These are phyloP conservation scores for Akanthomyces lecanii DNA, from an alignment of 2,329 filamentous ascomycete genomes.

Conservation along the genomic window DNA sequence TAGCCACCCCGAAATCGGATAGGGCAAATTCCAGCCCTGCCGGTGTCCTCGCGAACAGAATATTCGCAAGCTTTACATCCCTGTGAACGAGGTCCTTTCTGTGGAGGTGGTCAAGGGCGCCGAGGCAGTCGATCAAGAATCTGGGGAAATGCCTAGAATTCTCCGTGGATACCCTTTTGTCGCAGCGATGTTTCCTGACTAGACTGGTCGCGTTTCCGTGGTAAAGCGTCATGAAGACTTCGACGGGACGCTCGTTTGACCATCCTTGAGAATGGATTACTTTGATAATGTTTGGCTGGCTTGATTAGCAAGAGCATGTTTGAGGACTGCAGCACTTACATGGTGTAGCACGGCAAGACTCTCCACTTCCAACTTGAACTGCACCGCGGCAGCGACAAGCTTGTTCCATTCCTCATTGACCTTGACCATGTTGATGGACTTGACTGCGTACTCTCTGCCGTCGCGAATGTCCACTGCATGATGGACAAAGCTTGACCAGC, in stretches of 20 bases:
- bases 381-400: too few species aligned
- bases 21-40: neutral
- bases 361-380: neutral
- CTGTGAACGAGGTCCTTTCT: neutral
- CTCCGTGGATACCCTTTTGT: too few species aligned
- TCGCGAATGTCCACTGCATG: neutral
- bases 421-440: neutral
- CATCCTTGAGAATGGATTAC: neutral
- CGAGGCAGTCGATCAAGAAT: neutral
- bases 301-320: neutral
- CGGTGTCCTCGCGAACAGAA: too few species aligned
- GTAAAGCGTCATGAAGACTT: neutral
- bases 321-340: neutral
- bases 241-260: rapidly evolving
- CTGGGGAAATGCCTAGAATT: neutral
- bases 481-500: neutral
- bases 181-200: neutral
- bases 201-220: neutral
- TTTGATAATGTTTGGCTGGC: neutral
- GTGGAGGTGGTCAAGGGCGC: neutral
- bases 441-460: neutral
- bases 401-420: neutral
- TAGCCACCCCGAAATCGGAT: neutral
- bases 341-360: neutral
- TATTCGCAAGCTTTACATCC: neutral